Percentiles rank a stretch among this genome's conserved stretches.
phyloP scores from a whole-genome alignment of 2,329 filamentous ascomycete species.

The Diaporthe helianthi region DNA sequence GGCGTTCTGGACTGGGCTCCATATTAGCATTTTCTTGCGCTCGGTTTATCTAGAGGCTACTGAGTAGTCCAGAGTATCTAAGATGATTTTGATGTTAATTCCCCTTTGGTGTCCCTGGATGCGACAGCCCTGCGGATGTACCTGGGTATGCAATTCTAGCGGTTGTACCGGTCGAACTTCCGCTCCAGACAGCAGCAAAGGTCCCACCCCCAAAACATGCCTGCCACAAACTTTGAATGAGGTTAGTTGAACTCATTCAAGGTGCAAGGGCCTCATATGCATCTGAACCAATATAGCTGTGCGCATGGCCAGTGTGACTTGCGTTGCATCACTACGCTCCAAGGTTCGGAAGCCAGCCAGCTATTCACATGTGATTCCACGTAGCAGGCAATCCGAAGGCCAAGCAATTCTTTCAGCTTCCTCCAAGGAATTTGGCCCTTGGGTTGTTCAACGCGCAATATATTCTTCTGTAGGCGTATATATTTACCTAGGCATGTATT shows the following conservation, averaged over 20 bases:
- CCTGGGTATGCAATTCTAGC: too few species aligned
- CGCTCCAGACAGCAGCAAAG: too few species aligned
- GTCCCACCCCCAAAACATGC: too few species aligned
- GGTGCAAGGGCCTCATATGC: too few species aligned
- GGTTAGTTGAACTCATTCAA: too few species aligned
- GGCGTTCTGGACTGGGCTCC: constrained; percentile 16
- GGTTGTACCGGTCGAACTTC: too few species aligned
- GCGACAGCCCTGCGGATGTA: too few species aligned
- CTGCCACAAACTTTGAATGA: neutral
- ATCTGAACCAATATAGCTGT: too few species aligned
- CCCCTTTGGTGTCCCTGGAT: too few species aligned
- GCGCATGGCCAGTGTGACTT: neutral
- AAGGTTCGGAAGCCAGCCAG: neutral
- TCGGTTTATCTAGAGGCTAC: neutral
- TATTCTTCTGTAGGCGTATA: too few species aligned
- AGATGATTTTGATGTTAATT: neutral
- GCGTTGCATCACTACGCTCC: neutral
- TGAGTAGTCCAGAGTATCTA: neutral
- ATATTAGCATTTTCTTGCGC: constrained; percentile 1
- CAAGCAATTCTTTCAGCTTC: neutral
- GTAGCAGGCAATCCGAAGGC: neutral
- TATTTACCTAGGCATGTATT: too few species aligned
- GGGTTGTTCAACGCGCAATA: too few species aligned
- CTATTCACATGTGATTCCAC: constrained; percentile 5
- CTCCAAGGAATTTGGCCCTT: neutral